phyloP scores from a whole-genome alignment of 1,284 basidiomycete genomes.

The Phylloporus sp. region DNA sequence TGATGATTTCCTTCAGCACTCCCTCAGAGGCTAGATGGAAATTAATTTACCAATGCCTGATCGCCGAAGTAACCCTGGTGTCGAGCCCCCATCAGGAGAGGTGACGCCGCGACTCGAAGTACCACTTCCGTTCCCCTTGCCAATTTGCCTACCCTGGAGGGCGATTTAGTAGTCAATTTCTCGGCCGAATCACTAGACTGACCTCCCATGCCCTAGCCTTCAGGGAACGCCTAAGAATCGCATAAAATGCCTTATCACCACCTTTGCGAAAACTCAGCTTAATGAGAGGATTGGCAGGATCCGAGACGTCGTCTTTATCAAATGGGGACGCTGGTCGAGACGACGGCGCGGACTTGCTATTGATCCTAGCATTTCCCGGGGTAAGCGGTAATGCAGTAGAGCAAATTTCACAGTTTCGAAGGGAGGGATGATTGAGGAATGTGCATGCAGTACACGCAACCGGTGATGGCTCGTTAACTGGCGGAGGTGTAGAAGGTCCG shows the following conservation, averaged over 20 bases:
- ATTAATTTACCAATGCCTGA: slow-evolving; percentile 32
- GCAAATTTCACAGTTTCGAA: slow-evolving; percentile 88
- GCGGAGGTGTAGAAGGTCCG: slow-evolving; percentile 24
- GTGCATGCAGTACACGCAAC: slow-evolving; percentile 88
- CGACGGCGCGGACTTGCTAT: slow-evolving; percentile 61
- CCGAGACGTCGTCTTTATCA: slow-evolving; percentile 38
- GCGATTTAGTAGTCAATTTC: slow-evolving; percentile 12
- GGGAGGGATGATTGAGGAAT: slow-evolving; percentile 85
- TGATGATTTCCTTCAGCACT: slow-evolving; percentile 36
- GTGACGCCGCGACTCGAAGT: slow-evolving; percentile 23
- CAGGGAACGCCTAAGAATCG: slow-evolving; percentile 76
- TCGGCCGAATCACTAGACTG: slow-evolving; percentile 27
- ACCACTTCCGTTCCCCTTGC: slow-evolving; percentile 27
- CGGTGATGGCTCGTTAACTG: slow-evolving; percentile 9
- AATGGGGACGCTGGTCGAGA: slow-evolving; percentile 60
- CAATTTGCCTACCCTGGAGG: slow-evolving; percentile 32
- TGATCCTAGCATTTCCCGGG: slow-evolving; percentile 25
- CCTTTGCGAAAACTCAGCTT: slow-evolving; percentile 91
- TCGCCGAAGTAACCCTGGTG: slow-evolving; percentile 23
- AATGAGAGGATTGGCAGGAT: slow-evolving; percentile 47
- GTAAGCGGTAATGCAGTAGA: slow-evolving; percentile 60
- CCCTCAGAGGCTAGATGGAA: neutral
- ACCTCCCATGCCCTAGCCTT: slow-evolving; percentile 86
- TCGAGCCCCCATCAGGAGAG: slow-evolving; percentile 22
- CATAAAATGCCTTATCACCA: slow-evolving; percentile 87